Evolutionary conservation across 1,139 yeast genomes (phyloP).

Genomic region (Sugiyamaella japonica): DNA sequence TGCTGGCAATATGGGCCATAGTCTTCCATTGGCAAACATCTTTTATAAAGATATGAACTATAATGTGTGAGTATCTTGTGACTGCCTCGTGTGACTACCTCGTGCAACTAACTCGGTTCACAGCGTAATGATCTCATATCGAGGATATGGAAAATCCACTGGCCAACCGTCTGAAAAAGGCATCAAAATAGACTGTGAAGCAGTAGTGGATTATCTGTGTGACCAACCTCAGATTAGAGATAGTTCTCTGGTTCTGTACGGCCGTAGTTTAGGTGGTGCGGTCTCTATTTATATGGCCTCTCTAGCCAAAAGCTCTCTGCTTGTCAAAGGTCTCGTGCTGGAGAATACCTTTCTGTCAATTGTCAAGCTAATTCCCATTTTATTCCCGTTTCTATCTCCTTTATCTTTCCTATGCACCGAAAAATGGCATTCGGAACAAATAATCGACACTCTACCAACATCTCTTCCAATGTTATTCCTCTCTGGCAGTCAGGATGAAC

Average conservation of each 20-base stretch:
- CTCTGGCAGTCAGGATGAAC: slow-evolving; percentile 78
- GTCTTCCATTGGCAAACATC: slow-evolving; percentile 75
- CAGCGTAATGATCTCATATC: slow-evolving; percentile 70
- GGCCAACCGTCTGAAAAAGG: slow-evolving; percentile 81
- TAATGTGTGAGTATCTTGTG: slow-evolving; percentile 52
- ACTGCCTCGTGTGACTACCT: background rate
- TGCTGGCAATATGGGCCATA: slow-evolving; percentile 96
- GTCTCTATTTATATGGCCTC: slow-evolving; percentile 84
- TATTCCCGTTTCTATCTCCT: slow-evolving; percentile 67
- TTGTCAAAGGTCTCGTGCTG: slow-evolving; percentile 63
- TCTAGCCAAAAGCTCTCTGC: slow-evolving; percentile 42
- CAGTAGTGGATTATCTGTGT: slow-evolving; percentile 61
- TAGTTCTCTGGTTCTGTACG: slow-evolving; percentile 68
- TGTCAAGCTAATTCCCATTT: slow-evolving; percentile 76
- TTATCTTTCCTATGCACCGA: slow-evolving; percentile 70
- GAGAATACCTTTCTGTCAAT: slow-evolving; percentile 87
- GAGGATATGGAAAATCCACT: slow-evolving; percentile 88
- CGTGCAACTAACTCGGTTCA: background rate
- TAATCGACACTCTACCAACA: slow-evolving; percentile 54
- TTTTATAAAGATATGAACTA: slow-evolving; percentile 65
- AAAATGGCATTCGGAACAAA: slow-evolving; percentile 75
- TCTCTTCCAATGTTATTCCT: slow-evolving; percentile 67
- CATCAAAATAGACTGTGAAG: slow-evolving; percentile 76
- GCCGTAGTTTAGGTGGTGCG: slow-evolving; percentile 94
- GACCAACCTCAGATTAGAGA: slow-evolving; percentile 53